Conservation (phyloP, 345 rosid genomes). For the Ailanthus altissimus region DNA sequence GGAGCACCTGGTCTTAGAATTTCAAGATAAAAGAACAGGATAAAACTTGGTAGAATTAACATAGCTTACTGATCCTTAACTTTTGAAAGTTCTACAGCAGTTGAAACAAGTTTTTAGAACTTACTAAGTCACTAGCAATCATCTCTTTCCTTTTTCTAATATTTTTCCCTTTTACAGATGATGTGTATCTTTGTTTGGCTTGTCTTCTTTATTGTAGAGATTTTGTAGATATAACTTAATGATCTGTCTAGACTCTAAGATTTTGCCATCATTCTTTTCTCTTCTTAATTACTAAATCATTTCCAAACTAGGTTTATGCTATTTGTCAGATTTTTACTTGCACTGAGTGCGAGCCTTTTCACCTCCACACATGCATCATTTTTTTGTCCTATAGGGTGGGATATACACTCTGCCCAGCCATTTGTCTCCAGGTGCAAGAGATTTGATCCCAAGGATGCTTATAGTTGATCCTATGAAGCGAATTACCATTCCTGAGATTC, state of each 20-base stretch:
- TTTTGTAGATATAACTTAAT: not conserved
- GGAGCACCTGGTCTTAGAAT: not conserved
- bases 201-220: not conserved
- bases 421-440: conserved; percentile 85
- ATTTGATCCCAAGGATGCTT: conserved; percentile 93
- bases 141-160: not conserved
- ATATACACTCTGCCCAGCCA: conserved; percentile 96
- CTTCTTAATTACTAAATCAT: not conserved
- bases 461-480: conserved; percentile 93
- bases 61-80: not conserved
- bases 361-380: not conserved
- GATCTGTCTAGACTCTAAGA: not conserved
- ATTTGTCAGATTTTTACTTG: not conserved
- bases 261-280: not conserved
- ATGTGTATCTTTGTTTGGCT: not conserved
- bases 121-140: not conserved
- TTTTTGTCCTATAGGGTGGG: conserved; percentile 58
- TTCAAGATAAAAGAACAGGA: not conserved
- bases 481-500: conserved; percentile 84
- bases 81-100: not conserved
- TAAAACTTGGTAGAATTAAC: not conserved
- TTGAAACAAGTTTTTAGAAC: not conserved
- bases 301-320: not conserved
- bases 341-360: not conserved
- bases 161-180: not conserved